phyloP scores from a whole-genome alignment of 2,329 filamentous ascomycete species.

The Aurifilum marmelostoma region DNA sequence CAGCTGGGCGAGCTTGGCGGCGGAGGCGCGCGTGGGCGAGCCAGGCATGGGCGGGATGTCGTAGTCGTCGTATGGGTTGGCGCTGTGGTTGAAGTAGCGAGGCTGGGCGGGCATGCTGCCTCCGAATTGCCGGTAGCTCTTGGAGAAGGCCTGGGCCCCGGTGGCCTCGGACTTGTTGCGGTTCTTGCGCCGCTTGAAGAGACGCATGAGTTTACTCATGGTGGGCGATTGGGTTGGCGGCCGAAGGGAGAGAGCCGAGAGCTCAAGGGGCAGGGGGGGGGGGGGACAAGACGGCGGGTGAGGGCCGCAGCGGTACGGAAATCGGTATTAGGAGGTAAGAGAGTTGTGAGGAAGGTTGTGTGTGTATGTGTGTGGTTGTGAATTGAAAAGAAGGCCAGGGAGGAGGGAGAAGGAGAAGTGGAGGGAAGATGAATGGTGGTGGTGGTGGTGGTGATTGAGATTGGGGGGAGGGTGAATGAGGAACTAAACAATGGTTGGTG shows the following conservation, averaged over 20 bases:
- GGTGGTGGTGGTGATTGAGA: background rate
- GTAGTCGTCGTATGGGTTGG: constrained; percentile 19
- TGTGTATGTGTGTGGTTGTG: background rate
- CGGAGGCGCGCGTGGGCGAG: constrained; percentile 47
- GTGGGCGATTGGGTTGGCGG: background rate
- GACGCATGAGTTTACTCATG: constrained; percentile 27
- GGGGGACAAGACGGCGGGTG: no score
- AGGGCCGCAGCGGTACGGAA: no score
- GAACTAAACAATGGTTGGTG: background rate
- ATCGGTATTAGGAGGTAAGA: no score
- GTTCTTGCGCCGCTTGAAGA: constrained; percentile 42
- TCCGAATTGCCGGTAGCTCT: constrained; percentile 34
- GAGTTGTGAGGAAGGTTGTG: no score
- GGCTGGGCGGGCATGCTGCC: constrained; percentile 30
- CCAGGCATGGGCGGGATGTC: constrained; percentile 33
- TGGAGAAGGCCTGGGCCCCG: constrained; percentile 28
- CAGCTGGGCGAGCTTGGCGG: constrained; percentile 55
- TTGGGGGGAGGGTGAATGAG: background rate
- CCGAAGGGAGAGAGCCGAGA: no score
- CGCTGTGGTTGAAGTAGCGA: constrained; percentile 13
- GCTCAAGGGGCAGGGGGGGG: no score
- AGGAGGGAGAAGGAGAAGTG: background rate
- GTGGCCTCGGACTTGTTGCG: constrained; percentile 33
- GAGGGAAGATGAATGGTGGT: background rate
- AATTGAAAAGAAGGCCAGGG: background rate